Conservation (phyloP, 2,329 filamentous ascomycete species). For the Salinomyces thailandicus region DNA sequence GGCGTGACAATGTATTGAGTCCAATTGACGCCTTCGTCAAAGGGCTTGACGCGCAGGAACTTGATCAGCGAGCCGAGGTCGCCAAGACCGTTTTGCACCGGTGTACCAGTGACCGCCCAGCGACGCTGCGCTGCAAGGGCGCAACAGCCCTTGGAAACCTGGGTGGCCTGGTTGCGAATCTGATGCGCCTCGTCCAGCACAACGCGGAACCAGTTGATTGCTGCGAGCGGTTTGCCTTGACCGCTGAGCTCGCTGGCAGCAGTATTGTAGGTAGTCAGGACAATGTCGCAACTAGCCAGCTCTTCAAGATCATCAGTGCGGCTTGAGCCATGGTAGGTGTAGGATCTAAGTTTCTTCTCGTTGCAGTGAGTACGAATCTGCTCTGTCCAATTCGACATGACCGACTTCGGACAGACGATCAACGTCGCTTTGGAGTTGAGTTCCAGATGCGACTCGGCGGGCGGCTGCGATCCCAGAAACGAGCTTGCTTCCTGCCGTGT, state of each 20-base stretch:
- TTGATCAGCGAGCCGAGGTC: conserved; percentile 79
- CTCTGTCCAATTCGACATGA: conserved; percentile 87
- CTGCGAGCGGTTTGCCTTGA: conserved; percentile 55
- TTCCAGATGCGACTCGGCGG: conserved; percentile 33
- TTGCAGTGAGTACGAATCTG: conserved; percentile 77
- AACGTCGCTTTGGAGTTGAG: conserved; percentile 71
- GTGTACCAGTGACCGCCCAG: conserved; percentile 96
- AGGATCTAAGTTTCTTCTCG: conserved; percentile 54
- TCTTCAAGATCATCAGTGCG: conserved; percentile 58
- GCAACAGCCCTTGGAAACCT: conserved; percentile 77
- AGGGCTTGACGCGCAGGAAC: conserved; percentile 75
- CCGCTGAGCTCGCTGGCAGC: conserved; percentile 57
- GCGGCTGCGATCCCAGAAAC: conserved; percentile 51
- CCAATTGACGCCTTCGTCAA: conserved; percentile 68
- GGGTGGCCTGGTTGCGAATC: conserved; percentile 74
- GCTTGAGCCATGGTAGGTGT: conserved; percentile 77
- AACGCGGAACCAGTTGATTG: conserved; percentile 85
- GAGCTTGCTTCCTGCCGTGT: conserved; percentile 51
- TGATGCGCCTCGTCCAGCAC: conserved; percentile 91
- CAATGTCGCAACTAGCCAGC: conserved; percentile 65
- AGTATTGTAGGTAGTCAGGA: conserved; percentile 89
- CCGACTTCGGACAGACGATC: conserved; percentile 79
- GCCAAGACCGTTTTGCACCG: conserved; percentile 85
- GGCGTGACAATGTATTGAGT: conserved; percentile 69
- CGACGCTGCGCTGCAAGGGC: conserved; percentile 67